Percentiles rank a stretch among this genome's conserved stretches.
phyloP scores from a whole-genome alignment of 345 rosid species.

The Atalantia buxifolia region DNA sequence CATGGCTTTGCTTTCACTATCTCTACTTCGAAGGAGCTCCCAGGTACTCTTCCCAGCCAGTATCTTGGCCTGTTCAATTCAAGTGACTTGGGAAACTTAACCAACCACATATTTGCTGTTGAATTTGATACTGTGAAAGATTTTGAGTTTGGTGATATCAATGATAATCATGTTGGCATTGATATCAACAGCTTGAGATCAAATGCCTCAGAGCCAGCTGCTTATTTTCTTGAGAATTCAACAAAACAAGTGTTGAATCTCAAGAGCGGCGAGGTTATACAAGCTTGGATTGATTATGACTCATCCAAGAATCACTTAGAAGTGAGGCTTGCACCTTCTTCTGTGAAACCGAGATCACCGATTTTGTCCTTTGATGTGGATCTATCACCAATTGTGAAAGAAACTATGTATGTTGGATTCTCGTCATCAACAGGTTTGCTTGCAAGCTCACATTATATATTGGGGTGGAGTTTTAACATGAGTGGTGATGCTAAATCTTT shows the following conservation, averaged over 20 bases:
- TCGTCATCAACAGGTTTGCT: conserved; percentile 85
- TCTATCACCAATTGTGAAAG: conserved; percentile 50
- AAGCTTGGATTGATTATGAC: conserved; percentile 90
- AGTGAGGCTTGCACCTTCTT: conserved; percentile 63
- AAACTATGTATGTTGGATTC: conserved; percentile 81
- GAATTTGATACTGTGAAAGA: conserved; percentile 83
- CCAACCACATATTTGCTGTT: conserved; percentile 69
- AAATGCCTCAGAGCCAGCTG: conserved; percentile 53
- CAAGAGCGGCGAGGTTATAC: conserved; percentile 48
- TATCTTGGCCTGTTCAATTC: conserved; percentile 65
- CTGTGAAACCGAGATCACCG: conserved; percentile 53
- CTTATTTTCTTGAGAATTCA: conserved; percentile 39
- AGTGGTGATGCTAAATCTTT: conserved; percentile 62
- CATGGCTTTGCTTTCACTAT: conserved; percentile 80
- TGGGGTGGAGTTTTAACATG: conserved; percentile 87
- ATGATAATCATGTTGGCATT: conserved; percentile 86
- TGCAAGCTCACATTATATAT: conserved; percentile 68
- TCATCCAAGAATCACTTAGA: conserved; percentile 49
- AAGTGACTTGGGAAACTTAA: conserved; percentile 38
- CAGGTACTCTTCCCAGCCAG: conserved; percentile 60
- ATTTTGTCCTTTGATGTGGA: conserved; percentile 62
- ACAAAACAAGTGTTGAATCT: conserved; percentile 37
- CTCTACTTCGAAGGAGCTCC: conserved; percentile 45
- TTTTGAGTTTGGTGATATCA: conserved; percentile 59
- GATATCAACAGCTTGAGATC: conserved; percentile 64